Evolutionary conservation across 2,329 filamentous ascomycete genomes (phyloP), one percentile per base, ranked within the genome.

Genomic region (Penicillium paneum): DNA sequence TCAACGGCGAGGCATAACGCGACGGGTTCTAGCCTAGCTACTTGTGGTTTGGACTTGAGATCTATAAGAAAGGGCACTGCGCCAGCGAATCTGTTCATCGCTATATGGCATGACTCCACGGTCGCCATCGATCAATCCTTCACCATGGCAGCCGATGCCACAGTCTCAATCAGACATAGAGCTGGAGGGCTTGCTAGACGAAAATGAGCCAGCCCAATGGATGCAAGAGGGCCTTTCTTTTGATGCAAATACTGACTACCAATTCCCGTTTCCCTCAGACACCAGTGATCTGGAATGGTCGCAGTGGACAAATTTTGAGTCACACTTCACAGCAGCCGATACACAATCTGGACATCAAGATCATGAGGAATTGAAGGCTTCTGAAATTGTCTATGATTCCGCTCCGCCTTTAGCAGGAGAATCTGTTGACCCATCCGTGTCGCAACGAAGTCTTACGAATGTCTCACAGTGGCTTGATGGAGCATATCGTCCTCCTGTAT

Each of bases 401-500:
- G 13, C 38, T 19, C n/a, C 38, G 13, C 8, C 12, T 36, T 13
- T 21, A 5, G 13, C 31, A 32, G 15, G 3, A 19, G 34, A 32
- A 8, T 10, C 35, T 15, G 5, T 21, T 13, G n/a, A 26, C 2
- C 34, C 36, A 13, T 39, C 10, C 26, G 29, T 26, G 5, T 28
- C 42, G 5, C 44, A 48, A 24, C 35, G 40, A 2, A 48, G 42
- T 28, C 38, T 68, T 15, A 56, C 56, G 19, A 45, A 71, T 71
- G 59, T 71, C 38, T 60, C 65, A 1, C 63, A 69, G 34, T 71
- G 69, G 67, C 58, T 71, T 15, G 67, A 77, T 49, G 77, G 77
- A 11, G 76, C 75, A 0, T 74, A 72, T 54, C 67, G 73, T 10
- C 77, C 79, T 0, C 66, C 74, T 0, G 63, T 55, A 5, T 76